Evolutionary conservation across 352 stramenopile genomes (phyloP).

Genomic region (Aphanomyces euteiches): DNA sequence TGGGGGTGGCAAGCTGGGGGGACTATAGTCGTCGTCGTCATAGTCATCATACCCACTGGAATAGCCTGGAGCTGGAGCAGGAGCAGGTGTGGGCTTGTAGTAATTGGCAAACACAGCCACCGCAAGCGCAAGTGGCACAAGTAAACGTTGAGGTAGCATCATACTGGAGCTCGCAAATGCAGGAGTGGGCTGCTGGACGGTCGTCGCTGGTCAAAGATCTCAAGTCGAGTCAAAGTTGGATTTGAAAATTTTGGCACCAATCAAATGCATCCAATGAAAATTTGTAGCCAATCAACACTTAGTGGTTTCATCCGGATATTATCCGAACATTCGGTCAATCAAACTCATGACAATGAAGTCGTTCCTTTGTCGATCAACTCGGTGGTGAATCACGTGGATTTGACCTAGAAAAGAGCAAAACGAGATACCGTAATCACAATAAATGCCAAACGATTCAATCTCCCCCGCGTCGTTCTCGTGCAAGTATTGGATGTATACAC

Average conservation of each 20-base stretch:
- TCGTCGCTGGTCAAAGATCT: constrained; percentile 4
- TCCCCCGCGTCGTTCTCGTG: background rate
- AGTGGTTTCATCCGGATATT: background rate
- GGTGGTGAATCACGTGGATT: background rate
- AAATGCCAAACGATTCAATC: background rate
- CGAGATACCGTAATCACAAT: background rate
- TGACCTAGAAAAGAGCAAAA: background rate
- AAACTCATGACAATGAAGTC: background rate
- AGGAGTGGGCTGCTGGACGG: background rate
- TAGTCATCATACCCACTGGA: background rate
- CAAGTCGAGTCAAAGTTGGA: background rate
- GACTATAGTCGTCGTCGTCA: background rate
- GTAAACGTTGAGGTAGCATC: background rate
- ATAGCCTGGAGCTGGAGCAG: background rate
- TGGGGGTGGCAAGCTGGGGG: background rate
- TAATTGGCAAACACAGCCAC: background rate
- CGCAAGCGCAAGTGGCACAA: background rate
- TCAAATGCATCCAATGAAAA: background rate
- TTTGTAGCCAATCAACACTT: background rate
- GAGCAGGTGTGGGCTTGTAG: background rate
- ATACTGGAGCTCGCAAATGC: constrained; percentile 7
- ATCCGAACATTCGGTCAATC: background rate
- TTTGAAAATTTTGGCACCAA: constrained; percentile 20
- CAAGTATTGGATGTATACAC: background rate
- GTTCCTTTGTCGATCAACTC: background rate